phyloP scores from a whole-genome alignment of 352 stramenopile genomes.

The Phytophthora macrochlamydospora region DNA sequence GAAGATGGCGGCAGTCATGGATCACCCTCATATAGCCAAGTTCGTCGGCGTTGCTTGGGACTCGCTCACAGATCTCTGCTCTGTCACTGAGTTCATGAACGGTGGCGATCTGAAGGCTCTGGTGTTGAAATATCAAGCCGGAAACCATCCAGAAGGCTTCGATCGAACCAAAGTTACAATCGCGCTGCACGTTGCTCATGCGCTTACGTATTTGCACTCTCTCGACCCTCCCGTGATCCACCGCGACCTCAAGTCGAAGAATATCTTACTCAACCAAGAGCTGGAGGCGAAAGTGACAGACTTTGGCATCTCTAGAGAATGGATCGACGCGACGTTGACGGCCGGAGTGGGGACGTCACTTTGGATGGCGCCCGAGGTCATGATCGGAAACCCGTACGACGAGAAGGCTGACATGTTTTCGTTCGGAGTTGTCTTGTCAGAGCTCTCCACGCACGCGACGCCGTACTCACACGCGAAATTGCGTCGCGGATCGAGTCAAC shows the following conservation, averaged over 20 bases:
- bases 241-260: constrained; percentile 18
- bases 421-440: constrained; percentile 38
- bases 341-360: constrained; percentile 22
- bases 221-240: constrained; percentile 34
- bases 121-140: constrained; percentile 58
- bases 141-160: constrained; percentile 38
- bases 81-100: constrained; percentile 49
- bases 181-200: constrained; percentile 45
- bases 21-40: constrained; percentile 42
- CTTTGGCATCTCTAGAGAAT: constrained; percentile 53
- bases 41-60: constrained; percentile 65
- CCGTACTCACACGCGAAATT: constrained; percentile 30
- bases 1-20: constrained; percentile 55
- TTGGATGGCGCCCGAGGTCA: constrained; percentile 18
- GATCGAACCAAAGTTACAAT: constrained; percentile 45
- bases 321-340: constrained; percentile 24
- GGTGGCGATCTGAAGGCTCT: constrained; percentile 36
- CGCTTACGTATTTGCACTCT: constrained; percentile 50
- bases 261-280: constrained; percentile 32
- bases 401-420: constrained; percentile 41
- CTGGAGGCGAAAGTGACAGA: constrained; percentile 63
- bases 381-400: constrained; percentile 32
- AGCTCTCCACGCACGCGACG: constrained; percentile 33
- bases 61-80: constrained; percentile 39
- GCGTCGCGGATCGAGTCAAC: constrained; percentile 17